Conservation (phyloP, 1,139 yeast genomes). For the Candida tetrigidarum region DNA sequence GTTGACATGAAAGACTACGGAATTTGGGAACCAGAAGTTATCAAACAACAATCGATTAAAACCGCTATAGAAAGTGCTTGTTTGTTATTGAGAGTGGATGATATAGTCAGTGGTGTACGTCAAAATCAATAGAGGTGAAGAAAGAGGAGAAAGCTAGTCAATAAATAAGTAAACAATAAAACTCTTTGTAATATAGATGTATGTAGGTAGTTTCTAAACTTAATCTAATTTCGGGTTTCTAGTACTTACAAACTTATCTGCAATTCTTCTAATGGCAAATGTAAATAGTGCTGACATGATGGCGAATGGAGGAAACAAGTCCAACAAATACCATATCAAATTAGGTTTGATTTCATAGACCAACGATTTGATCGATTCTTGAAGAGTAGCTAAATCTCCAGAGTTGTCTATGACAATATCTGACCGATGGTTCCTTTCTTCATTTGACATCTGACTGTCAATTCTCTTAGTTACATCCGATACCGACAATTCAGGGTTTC, state of each 20-base stretch:
- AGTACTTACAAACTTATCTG: conserved; percentile 26
- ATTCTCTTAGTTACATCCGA: conserved; percentile 79
- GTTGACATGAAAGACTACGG: conserved; percentile 97
- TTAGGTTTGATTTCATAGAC: conserved; percentile 54
- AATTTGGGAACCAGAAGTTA: conserved; percentile 99
- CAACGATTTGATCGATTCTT: conserved; percentile 48
- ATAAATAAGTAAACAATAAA: no score
- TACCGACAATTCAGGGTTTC: conserved; percentile 69
- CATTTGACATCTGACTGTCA: conserved; percentile 72
- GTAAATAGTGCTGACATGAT: conserved; percentile 36
- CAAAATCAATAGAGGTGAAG: conserved; percentile 21
- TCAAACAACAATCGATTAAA: conserved; percentile 94
- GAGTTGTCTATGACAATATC: conserved; percentile 74
- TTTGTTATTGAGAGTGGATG: conserved; percentile 92
- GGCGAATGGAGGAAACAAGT: conserved; percentile 58
- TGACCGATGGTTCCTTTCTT: conserved; percentile 58
- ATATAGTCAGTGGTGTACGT: conserved; percentile 95
- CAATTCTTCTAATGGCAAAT: conserved; percentile 21
- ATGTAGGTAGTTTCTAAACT: background rate
- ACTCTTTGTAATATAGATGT: no score
- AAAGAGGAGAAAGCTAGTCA: no score
- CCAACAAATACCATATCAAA: conserved; percentile 60
- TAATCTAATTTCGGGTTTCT: conserved; percentile 17
- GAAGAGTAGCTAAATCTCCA: conserved; percentile 51
- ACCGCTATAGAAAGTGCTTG: conserved; percentile 98